Base-by-base conservation (phyloP, 345 rosid species). In the Ceriops decandra region DNA sequence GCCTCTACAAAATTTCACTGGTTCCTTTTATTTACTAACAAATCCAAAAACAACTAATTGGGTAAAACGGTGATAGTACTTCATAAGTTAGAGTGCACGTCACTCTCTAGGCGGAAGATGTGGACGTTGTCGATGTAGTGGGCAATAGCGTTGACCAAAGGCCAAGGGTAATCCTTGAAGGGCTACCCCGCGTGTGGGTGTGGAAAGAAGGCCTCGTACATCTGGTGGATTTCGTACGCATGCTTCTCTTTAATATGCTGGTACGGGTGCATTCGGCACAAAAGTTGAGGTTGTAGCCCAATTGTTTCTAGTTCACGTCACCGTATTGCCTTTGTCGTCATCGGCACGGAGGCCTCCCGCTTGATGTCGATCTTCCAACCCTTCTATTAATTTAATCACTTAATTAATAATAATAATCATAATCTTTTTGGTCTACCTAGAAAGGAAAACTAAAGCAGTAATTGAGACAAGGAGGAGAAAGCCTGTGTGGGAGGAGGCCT, bases 131-230 rank as follows among this genome's bases (percentile, higher is more conserved):
- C 99, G 1, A 95, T 98, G 33, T 63, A 84, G 51, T 81, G 82
- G 47, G 99, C 87, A 0, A 95, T 89, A 3, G 96, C 99, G 19
- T 95, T 93, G 16, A 91, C 91, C 60, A 88, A 84, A 24, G 99
- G 99, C 99, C 99, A 95, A 0, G 99, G 96, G 6, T 93, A 84
- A 53, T 95, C 98, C 83, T 95, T 92, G 82, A 95, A 95, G 36
- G 83, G 86, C 24, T 96, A 84, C 10, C 90, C 96, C 5, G 96
- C 92, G 33, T 90, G 80, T 90, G 80, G 11, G 83, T 86, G 81
- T 91, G 99, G 78, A 95, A 92, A 21, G 98, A 95, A 95, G 22
- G 87, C 87, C 85, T 92, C 98, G 78, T 93, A 91, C 98, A 90
- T 95, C 89, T 92, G 92, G 71, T 91, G 96, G 81, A 91, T 95